Evolutionary conservation across 352 stramenopile genomes (phyloP).

Genomic region (Globisporangium perplexum): DNA sequence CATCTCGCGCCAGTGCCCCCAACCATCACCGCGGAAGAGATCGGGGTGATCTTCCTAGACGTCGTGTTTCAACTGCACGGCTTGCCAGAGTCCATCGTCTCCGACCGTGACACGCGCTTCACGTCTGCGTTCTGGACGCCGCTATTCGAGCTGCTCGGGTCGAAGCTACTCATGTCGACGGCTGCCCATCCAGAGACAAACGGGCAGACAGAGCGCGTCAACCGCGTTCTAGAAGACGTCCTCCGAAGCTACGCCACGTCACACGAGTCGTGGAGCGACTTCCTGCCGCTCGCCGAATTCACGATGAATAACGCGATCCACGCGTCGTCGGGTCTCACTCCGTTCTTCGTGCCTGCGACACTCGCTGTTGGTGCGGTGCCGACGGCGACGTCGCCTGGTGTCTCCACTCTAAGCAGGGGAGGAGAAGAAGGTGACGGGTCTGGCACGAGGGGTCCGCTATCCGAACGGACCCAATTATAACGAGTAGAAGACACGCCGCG

Average conservation of each 20-base stretch:
- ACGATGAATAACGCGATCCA: constrained; percentile 20
- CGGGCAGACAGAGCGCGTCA: constrained; percentile 12
- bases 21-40: constrained; percentile 13
- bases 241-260: constrained; percentile 3
- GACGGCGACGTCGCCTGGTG: too few species aligned
- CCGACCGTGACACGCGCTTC: constrained; percentile 11
- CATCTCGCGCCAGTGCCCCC: constrained; percentile 10
- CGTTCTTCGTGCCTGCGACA: constrained; percentile 15
- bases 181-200: constrained; percentile 9
- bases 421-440: too few species aligned
- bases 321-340: constrained; percentile 15
- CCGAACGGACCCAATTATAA: too few species aligned
- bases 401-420: constrained; percentile 6
- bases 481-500: too few species aligned
- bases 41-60: constrained; percentile 20
- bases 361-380: constrained; percentile 4
- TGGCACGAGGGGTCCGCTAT: too few species aligned
- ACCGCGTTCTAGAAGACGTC: constrained; percentile 4
- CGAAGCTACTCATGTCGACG: constrained; percentile 5
- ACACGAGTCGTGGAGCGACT: constrained; percentile 11
- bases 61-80: constrained; percentile 16
- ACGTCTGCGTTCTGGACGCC: constrained; percentile 1
- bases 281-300: constrained; percentile 19
- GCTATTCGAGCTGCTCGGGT: neutral
- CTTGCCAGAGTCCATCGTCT: constrained; percentile 15